Evolutionary conservation across 345 rosid species (phyloP), one percentile per base, ranked within the genome.

Genomic region (Citrus trifoliata): DNA sequence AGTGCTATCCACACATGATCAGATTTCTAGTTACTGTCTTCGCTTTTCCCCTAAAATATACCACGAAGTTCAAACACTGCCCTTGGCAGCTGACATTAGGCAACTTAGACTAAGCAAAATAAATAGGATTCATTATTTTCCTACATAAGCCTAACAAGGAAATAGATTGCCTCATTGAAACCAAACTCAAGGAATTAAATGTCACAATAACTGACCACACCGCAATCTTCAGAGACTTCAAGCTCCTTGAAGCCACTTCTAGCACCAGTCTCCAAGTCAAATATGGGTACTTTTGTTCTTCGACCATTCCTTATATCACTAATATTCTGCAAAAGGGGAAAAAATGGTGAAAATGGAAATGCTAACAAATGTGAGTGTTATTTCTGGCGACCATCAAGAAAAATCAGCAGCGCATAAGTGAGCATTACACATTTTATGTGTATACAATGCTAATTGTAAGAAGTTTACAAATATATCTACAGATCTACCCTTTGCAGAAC

Each of bases 191-290:
- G 40, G 61, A 56, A 71, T 55, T 28, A 32, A 55, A 53, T 53
- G 21, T 70, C 60, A 27, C 30, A 75, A 72, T 62, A 75, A 90
- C 91, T 77, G 65, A 96, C 99, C 93, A 96, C 98, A 18, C 98
- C 97, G 63, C 98, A 96, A 73, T 96, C 99, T 80, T 94, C 98
- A 86, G 98, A 86, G 85, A 96, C 92, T 87, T 86, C 92, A 73
- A 96, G 95, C 76, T 94, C 98, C 89, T 92, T 96, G 76, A 93
- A 93, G 74, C 97, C 93, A 79, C 88, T 93, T 71, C 97, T 90
- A 80, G 95, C 86, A 79, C 94, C 97, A 86, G 90, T 87, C 89
- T 90, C 98, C 94, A 94, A 84, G 84, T 96, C 91, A 80, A 94
- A 93, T 76, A 92, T 53, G 71, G 98, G 98, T 64, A 90, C 89